Evolutionary conservation across 2,329 filamentous ascomycete species (phyloP).

Genomic region (Passalora sequoiae): DNA sequence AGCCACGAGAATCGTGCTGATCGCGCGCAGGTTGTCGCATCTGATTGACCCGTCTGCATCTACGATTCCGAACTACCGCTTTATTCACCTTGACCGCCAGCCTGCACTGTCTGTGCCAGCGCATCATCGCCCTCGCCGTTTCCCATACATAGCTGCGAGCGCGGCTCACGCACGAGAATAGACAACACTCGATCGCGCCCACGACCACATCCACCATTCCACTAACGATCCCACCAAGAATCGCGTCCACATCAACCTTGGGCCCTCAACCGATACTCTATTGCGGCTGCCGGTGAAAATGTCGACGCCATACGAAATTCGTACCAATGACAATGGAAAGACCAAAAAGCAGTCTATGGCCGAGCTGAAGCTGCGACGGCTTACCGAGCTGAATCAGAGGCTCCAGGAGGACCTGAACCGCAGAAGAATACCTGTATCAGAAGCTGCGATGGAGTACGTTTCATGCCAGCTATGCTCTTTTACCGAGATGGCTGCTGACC

Average conservation of each 20-base stretch:
- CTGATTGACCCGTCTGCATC: conserved; percentile 7
- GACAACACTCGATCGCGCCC: conserved; percentile 1
- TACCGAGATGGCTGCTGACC: conserved; percentile 9
- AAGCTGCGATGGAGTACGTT: conserved; percentile 63
- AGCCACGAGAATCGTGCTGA: conserved; percentile 14
- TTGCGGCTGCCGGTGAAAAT: conserved; percentile 37
- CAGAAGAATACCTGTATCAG: conserved; percentile 90
- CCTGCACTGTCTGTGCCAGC: conserved; percentile 6
- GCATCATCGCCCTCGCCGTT: conserved; percentile 3
- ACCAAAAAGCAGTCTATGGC: conserved; percentile 99
- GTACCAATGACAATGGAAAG: conserved; percentile 60
- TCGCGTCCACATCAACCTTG: conserved; percentile 15
- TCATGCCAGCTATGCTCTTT: background rate
- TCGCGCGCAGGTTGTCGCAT: conserved; percentile 8
- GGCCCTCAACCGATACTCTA: conserved; percentile 4
- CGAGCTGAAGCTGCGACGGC: conserved; percentile 89
- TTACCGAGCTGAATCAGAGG: conserved; percentile 95
- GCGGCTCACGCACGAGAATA: background rate
- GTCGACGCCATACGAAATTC: conserved; percentile 61
- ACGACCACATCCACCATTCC: background rate
- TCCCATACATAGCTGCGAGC: conserved; percentile 2
- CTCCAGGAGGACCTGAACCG: conserved; percentile 93
- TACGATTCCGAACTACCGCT: conserved; percentile 5
- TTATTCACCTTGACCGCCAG: conserved; percentile 3
- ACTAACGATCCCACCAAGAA: conserved; percentile 1